Conservation (phyloP, 1,284 basidiomycete genomes). For the Ganoderma sinense region DNA sequence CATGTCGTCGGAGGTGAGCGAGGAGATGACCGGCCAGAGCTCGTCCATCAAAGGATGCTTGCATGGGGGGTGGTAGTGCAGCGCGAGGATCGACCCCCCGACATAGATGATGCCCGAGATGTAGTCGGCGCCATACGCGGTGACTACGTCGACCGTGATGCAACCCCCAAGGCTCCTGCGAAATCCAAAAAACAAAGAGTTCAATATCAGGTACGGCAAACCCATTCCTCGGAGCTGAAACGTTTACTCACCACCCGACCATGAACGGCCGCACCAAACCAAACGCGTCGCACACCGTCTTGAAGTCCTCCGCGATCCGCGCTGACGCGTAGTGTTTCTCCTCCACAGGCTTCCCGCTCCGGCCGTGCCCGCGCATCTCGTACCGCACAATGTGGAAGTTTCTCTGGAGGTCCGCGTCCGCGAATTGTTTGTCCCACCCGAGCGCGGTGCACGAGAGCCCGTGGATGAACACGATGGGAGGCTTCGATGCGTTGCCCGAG, state of each 20-base stretch:
- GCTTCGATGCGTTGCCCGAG: conserved; percentile 44
- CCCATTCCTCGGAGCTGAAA: not conserved
- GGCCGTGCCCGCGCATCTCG: conserved; percentile 43
- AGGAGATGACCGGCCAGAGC: conserved; percentile 38
- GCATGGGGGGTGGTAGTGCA: conserved; percentile 31
- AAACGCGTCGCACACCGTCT: conserved; percentile 42
- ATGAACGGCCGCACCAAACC: conserved; percentile 44
- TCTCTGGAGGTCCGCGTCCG: conserved; percentile 40
- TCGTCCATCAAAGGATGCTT: conserved; percentile 42
- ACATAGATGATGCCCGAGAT: conserved; percentile 47
- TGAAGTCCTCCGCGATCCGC: conserved; percentile 47
- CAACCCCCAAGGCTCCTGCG: conserved; percentile 48
- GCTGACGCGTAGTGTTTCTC: conserved; percentile 38
- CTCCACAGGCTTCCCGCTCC: conserved; percentile 38
- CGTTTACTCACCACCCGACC: conserved; percentile 44
- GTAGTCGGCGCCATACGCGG: conserved; percentile 42
- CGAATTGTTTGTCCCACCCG: conserved; percentile 48
- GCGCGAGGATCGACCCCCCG: conserved; percentile 37
- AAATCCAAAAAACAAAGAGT: not conserved
- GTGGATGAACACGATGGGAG: conserved; percentile 51
- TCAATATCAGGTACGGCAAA: not conserved
- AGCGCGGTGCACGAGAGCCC: conserved; percentile 46
- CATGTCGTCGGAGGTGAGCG: conserved; percentile 38
- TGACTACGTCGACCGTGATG: conserved; percentile 46
- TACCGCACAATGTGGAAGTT: conserved; percentile 46